Percentiles rank a stretch among this genome's conserved stretches.
phyloP scores from a whole-genome alignment of 2,329 filamentous ascomycete genomes.

The Teratosphaeria zuluensis region DNA sequence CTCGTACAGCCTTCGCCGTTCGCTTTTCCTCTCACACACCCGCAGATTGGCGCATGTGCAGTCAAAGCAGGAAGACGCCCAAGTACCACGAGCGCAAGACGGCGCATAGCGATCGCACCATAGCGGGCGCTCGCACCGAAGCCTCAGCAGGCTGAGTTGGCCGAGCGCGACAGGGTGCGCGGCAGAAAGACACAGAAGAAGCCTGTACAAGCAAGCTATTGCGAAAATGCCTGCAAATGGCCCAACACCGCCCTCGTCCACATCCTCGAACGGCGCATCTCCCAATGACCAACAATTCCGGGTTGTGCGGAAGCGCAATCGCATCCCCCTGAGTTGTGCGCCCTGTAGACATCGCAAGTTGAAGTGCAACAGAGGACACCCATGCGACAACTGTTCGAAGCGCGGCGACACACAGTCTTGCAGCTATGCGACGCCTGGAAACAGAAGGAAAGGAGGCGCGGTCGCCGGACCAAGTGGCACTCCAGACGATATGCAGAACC shows the following conservation, averaged over 20 bases:
- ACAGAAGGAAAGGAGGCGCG: constrained; percentile 58
- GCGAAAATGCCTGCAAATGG: constrained; percentile 8
- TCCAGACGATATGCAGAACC: constrained; percentile 96
- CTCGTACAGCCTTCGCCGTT: not conserved
- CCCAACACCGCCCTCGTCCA: constrained; percentile 67
- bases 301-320: constrained; percentile 83
- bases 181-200: not conserved
- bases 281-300: constrained; percentile 71
- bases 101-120: not conserved
- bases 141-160: not conserved
- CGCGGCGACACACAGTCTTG: constrained; percentile 72
- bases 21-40: not conserved
- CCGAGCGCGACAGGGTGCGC: not conserved
- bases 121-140: not conserved
- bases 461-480: constrained; percentile 32
- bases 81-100: not conserved
- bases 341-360: constrained; percentile 90
- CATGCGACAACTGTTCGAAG: constrained; percentile 91
- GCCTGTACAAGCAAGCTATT: not conserved
- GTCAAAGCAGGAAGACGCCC: not conserved
- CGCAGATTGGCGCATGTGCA: not conserved
- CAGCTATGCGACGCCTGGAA: constrained; percentile 62
- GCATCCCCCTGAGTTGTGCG: constrained; percentile 82
- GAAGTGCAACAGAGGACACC: constrained; percentile 87
- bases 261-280: constrained; percentile 64